Evolutionary conservation across 2,329 filamentous ascomycete species (phyloP).

Genomic region (Aspergillus sp.): DNA sequence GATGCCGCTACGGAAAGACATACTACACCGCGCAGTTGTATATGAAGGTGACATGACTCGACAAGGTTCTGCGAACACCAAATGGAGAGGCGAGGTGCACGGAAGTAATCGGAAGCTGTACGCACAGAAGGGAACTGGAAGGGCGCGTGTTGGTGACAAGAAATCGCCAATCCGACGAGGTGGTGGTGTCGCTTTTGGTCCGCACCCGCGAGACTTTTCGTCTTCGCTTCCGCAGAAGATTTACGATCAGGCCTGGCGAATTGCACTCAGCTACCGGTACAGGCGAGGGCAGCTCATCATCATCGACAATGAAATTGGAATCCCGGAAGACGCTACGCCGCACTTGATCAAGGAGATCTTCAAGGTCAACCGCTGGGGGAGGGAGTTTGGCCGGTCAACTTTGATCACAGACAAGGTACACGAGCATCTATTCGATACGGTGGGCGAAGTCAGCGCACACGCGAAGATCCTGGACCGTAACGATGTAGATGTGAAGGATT

Average conservation of each 20-base stretch:
- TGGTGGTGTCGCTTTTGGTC: constrained; percentile 87
- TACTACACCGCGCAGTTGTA: constrained; percentile 87
- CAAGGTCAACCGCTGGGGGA: constrained; percentile 68
- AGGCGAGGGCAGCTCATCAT: constrained; percentile 82
- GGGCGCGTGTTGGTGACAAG: constrained; percentile 74
- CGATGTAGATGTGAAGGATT: constrained; percentile 95
- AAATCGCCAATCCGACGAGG: constrained; percentile 81
- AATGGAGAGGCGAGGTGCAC: constrained; percentile 78
- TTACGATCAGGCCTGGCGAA: constrained; percentile 95
- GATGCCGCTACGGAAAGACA: constrained; percentile 83
- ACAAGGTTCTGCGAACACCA: constrained; percentile 79
- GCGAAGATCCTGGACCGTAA: constrained; percentile 67
- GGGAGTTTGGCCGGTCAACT: constrained; percentile 66
- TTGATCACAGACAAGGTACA: constrained; percentile 67
- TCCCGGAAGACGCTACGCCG: constrained; percentile 54
- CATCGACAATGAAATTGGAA: constrained; percentile 72
- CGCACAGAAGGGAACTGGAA: constrained; percentile 83
- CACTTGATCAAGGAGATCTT: constrained; percentile 69
- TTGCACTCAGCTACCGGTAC: constrained; percentile 88
- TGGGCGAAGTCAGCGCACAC: constrained; percentile 64
- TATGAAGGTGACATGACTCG: constrained; percentile 90
- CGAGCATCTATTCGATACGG: constrained; percentile 64
- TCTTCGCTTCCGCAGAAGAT: constrained; percentile 82
- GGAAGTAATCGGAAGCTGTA: constrained; percentile 80
- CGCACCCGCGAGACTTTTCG: constrained; percentile 85